Conservation (phyloP, 2,329 filamentous ascomycete genomes). For the Hypocrella siamensis region DNA sequence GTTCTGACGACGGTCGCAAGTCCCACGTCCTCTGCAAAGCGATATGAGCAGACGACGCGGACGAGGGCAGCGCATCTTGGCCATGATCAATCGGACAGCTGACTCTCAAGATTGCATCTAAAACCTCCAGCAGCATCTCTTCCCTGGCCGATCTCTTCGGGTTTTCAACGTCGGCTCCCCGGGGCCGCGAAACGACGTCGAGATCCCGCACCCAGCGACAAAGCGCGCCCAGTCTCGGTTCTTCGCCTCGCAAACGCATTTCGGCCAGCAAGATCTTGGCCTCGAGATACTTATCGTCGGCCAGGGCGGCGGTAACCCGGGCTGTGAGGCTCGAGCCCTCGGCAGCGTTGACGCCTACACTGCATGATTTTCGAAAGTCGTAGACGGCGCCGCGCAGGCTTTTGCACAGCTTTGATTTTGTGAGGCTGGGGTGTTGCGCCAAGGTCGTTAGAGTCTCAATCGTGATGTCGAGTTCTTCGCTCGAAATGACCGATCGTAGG, state of each 20-base stretch:
- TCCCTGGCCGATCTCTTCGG: constrained; percentile 27
- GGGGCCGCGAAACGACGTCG: constrained; percentile 46
- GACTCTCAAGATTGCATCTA: constrained; percentile 49
- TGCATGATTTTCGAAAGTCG: constrained; percentile 53
- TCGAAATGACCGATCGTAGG: constrained; percentile 37
- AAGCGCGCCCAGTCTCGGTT: constrained; percentile 51
- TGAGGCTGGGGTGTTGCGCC: constrained; percentile 41
- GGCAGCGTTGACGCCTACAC: constrained; percentile 45
- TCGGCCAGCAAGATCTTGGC: constrained; percentile 50
- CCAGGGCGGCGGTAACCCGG: constrained; percentile 47
- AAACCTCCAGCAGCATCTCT: constrained; percentile 39
- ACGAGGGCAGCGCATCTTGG: constrained; percentile 16
- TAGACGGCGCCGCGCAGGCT: constrained; percentile 52
- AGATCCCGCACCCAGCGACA: constrained; percentile 60
- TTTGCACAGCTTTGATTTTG: constrained; percentile 54
- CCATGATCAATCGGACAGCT: constrained; percentile 42
- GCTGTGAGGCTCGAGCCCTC: constrained; percentile 48
- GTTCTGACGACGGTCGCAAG: constrained; percentile 25
- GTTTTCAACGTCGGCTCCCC: constrained; percentile 16
- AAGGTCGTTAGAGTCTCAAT: constrained; percentile 47
- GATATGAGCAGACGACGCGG: constrained; percentile 28
- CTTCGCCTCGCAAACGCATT: constrained; percentile 51
- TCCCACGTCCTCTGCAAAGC: constrained; percentile 47
- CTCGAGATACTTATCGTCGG: constrained; percentile 50
- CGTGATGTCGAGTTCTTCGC: constrained; percentile 51